Evolutionary conservation across 1,139 yeast species (phyloP), one percentile per base, ranked within the genome.

Genomic region (Saccharomycopsis crataegensis): DNA sequence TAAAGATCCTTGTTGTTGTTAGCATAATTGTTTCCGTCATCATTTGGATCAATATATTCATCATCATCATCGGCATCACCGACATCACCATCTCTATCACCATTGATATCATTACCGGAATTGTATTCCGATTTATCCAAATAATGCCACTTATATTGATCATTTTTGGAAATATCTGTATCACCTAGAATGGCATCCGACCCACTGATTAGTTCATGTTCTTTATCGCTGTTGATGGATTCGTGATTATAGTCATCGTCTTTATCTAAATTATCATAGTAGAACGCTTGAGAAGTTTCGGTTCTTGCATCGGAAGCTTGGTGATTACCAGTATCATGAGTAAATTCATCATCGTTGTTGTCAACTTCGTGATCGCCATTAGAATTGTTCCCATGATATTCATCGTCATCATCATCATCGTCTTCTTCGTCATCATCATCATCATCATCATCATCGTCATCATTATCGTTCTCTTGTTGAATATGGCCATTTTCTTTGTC

Each of bases 31-130:
- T 80, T 81, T 0, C 93, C 93, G 62, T 86, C 94, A 65, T 86
- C 93, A 63, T 85, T 83, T 2, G 93, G 93, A 65, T 85, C 93
- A 61, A 81, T 80, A 62, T 85, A 85, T 57, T 83, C 88, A 54
- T 81, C 86, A 34, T 74, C 80, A 34, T 72, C 75, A 38, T 65
- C 71, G 28, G 64, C 68, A 44, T 59, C 62, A 41, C 36, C 57
- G 31, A 59, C 62, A 31, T 59, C 61, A 31, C 57, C 16, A 12
- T 55, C 62, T n/a, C 53, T 52, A 45, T 58, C 62, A 40, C 50
- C 54, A 36, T 53, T 52, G 54, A 31, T 55, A 58, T 40, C 52
- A 16, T 43, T 16, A 14, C 34, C 28, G 46, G 40, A 14, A 28
- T 50, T 34, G 12, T 43, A 53, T 14, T 53, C 56, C n/a, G 56